A percentile compares a stretch with the other conserved stretches of the same genome.
phyloP scores from a whole-genome alignment of 371 early-diverging fungal species.

The Rhizopus microsporus region DNA sequence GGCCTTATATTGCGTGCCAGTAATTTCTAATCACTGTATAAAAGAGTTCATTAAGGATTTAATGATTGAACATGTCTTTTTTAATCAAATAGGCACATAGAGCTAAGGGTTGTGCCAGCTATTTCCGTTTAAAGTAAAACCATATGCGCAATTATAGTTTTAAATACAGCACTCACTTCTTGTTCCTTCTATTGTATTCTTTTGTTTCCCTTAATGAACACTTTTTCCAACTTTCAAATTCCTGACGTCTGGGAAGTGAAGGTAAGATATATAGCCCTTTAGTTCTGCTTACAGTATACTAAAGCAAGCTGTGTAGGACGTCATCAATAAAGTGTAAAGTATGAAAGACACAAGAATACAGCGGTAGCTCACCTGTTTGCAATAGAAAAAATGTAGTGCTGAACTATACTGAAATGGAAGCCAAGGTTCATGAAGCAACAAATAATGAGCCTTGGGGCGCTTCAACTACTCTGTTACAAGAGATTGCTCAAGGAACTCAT shows the following conservation, averaged over 20 bases:
- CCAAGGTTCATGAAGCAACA: slow-evolving; percentile 86
- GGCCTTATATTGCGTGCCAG: too few relatives aligned
- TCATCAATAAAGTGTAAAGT: slow-evolving; percentile 67
- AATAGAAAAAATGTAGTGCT: slow-evolving; percentile 71
- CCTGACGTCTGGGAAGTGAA: slow-evolving; percentile 60
- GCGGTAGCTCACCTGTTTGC: neutral
- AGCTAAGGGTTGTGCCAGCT: too few relatives aligned
- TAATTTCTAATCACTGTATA: too few relatives aligned
- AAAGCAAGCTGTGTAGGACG: slow-evolving; percentile 42
- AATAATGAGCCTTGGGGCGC: slow-evolving; percentile 92
- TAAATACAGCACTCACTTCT: neutral
- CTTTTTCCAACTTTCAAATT: slow-evolving; percentile 41
- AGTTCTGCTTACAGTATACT: neutral
- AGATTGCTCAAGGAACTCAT: slow-evolving; percentile 83
- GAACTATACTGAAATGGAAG: slow-evolving; percentile 86
- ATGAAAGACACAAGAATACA: neutral
- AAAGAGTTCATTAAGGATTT: too few relatives aligned
- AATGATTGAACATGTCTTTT: too few relatives aligned
- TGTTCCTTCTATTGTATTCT: neutral
- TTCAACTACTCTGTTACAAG: slow-evolving; percentile 86
- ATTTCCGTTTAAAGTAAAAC: too few relatives aligned
- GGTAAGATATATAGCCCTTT: slow-evolving; percentile 21
- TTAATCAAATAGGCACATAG: too few relatives aligned
- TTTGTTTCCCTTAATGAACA: slow-evolving; percentile 29
- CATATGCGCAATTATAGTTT: too few relatives aligned